Base-by-base conservation (phyloP, 108 stramenopile species). In the Nitzschia palea region DNA sequence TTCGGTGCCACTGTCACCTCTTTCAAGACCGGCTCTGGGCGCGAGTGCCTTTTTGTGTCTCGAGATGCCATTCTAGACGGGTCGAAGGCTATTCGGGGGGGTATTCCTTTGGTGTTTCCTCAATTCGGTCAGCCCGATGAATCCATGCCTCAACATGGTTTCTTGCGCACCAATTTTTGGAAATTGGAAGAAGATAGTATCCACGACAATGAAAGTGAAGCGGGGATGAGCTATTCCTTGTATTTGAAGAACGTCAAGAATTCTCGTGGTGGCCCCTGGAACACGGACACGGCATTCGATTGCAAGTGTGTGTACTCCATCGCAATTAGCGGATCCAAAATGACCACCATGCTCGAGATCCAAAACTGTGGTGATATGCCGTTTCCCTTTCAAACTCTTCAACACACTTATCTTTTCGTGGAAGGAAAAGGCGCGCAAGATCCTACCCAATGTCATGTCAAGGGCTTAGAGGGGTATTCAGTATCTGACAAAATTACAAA, bases 101-200 rank as follows among this genome's bases (percentile, higher is more conserved):
- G 89, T 0, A 87, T 90, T 20, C 92, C 91, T 4, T 58, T 93
- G 8, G 87, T 87, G 40, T 93, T 90, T 62, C 92, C 92, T 17
- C 82, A 86, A 54, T 93, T 93, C 77, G 92, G 92, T 22, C 88
- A 85, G 48, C 82, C 86, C 0, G 83, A 86, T 57, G 71, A 76
- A 22, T 67, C 69, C 25, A 85, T 87, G 79, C 92, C 92, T 0
- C 92, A 93, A 44, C 92, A 93, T 74, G 92, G 92, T 14, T 93
- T 90, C 59, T 62, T 87, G 40, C 79, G 92, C 5, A 70, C 55
- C 44, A 93, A 93, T 40, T 64, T 59, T 26, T 93, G 92, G 92
- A 80, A 56, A 23, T 33, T 50, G 0, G 55, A 80, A 43, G 54
- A 73, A 42, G 54, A 61, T 5, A 55, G 57, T 33, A 48, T 40